Percentiles rank a stretch among this genome's conserved stretches.
Evolutionary conservation across 164 flowering plant genomes (phyloP).

Genomic region (Stephania japonica): DNA sequence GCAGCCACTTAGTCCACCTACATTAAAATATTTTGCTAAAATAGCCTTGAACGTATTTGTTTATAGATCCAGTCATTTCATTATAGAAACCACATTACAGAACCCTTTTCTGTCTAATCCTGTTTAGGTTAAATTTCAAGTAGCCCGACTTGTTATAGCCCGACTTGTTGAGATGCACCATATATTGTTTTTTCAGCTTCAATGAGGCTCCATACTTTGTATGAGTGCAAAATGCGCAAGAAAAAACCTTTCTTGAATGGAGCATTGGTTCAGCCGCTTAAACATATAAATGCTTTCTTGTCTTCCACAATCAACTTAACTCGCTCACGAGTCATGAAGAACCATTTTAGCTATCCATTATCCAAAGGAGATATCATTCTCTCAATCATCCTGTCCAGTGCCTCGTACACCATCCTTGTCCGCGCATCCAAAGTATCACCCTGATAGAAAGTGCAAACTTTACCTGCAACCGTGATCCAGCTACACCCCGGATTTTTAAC

Average conservation of each 20-base stretch:
- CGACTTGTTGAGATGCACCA: too few species aligned
- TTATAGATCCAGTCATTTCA: neutral
- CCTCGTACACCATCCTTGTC: constrained; percentile 19
- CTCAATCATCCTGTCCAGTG: constrained; percentile 25
- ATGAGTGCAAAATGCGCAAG: too few species aligned
- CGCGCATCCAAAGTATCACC: constrained; percentile 32
- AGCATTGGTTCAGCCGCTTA: too few species aligned
- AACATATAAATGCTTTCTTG: too few species aligned
- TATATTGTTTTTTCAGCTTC: too few species aligned
- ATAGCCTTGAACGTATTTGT: neutral
- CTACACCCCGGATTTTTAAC: constrained; percentile 51
- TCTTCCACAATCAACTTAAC: neutral
- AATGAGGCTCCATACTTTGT: too few species aligned
- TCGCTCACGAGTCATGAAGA: neutral
- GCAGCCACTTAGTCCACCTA: neutral
- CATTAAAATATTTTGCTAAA: neutral
- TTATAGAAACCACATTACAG: neutral
- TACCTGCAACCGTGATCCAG: constrained; percentile 37
- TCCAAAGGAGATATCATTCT: constrained; percentile 6
- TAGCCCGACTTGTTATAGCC: too few species aligned
- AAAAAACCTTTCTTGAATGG: too few species aligned
- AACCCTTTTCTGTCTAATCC: too few species aligned
- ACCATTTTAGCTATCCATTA: constrained; percentile 5
- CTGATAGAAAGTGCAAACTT: constrained; percentile 33
- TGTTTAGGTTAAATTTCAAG: too few species aligned